Percentiles rank a stretch among this genome's conserved stretches.
These are phyloP conservation scores for Verbena officinalis DNA, from an alignment of 257 asterid species.

Conservation along the genomic window DNA sequence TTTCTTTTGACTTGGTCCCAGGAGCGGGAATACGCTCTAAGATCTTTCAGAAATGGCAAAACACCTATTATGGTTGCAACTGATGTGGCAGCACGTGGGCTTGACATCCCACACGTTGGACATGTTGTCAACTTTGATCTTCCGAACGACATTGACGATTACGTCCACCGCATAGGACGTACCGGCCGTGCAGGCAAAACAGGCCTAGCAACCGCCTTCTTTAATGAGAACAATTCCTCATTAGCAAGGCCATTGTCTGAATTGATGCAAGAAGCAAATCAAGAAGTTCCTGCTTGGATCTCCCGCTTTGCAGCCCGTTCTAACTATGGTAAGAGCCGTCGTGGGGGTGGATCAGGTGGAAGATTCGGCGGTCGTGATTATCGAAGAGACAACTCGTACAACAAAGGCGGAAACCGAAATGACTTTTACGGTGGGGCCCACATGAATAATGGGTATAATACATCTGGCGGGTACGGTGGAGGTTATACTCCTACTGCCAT, in stretches of 20 bases:
- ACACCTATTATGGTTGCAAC: constrained; percentile 80
- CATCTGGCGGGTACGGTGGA: constrained; percentile 31
- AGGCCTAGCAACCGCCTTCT: constrained; percentile 78
- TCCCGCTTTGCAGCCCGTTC: constrained; percentile 64
- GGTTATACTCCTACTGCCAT: constrained; percentile 40
- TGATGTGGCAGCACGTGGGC: constrained; percentile 87
- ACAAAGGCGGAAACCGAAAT: constrained; percentile 38
- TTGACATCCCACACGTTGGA: constrained; percentile 76
- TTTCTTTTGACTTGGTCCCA: constrained; percentile 11
- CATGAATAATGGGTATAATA: constrained; percentile 36
- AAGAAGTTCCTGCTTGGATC: constrained; percentile 84
- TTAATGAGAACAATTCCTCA: constrained; percentile 65
- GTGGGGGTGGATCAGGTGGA: constrained; percentile 50
- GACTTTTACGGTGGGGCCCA: constrained; percentile 50
- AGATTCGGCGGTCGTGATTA: constrained; percentile 69
- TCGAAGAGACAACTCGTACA: constrained; percentile 49
- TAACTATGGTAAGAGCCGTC: constrained; percentile 46
- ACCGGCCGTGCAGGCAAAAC: constrained; percentile 81
- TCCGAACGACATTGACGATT: constrained; percentile 76
- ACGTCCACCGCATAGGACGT: constrained; percentile 79
- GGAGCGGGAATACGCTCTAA: constrained; percentile 73
- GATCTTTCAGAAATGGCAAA: constrained; percentile 70
- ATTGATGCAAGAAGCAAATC: constrained; percentile 76
- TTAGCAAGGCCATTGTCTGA: constrained; percentile 63
- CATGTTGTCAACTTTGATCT: constrained; percentile 80